Base-by-base conservation (phyloP, 2,329 filamentous ascomycete genomes). In the Trichoderma semiorbis region DNA sequence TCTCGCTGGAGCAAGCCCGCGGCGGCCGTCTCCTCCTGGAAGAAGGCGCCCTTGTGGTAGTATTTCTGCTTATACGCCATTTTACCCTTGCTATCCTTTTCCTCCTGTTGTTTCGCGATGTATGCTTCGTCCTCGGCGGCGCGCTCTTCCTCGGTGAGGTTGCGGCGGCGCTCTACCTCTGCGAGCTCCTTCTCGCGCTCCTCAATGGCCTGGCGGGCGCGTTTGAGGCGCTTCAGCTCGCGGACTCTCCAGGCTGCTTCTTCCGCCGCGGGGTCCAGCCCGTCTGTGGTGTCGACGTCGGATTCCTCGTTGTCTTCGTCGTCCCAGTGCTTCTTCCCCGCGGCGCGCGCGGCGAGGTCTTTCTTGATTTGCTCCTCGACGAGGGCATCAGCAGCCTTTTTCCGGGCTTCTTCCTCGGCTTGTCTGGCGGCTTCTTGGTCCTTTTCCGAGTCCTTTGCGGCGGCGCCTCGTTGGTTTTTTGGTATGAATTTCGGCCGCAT, bases 31-130 rank as follows among this genome's bases (percentile, higher is more conserved):
- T 97, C 93, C 67, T 95, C 93, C 75, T 92, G 92, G 85, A 93
- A 98, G 84, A 98, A 99, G 18, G 96, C 96, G 63, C 96, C 96
- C 83, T 95, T 95, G 86, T 99, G 96, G 82, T 93, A 95, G 84
- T 98, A 99, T 79, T 95, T 94, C 79, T 98, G 95, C 92, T 98
- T 93, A 80, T 90, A 98, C 2, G 88, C 88, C 86, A 96, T 93
- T 82, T 95, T 92, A 68, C 94, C 94, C 73, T 92, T 91, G 65
- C 85, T 82, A 73, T 92, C 90, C 77, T 93, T 93, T 74, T 97
- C 94, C 74, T 92, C 92, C 76, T 92, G 90, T 81, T 98, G 95
- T 75, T 87, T 86, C 1, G 91, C 90, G 21, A 98, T 84, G 80
- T 90, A 93, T 65, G 88, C 92, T 57, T 90, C 88, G 80, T 99